Evolutionary conservation across 441 rosid species (phyloP), one percentile per base, ranked within the genome.

Genomic region (Theobroma grandiflorum): DNA sequence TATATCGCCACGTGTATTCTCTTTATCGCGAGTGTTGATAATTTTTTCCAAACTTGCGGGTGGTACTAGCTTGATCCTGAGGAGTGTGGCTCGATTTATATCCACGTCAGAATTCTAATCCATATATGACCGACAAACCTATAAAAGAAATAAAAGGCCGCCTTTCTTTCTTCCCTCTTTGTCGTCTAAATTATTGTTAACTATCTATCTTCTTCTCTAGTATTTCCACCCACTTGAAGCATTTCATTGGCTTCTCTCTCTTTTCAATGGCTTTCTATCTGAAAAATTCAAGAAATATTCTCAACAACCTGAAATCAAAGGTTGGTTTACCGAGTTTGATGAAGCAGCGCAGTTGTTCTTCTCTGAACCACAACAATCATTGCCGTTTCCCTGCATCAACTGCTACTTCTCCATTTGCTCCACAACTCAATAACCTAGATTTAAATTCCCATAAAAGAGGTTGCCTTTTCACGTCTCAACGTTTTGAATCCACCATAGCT

Each of bases 401-500:
- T 47, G 12, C 20, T 53, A 52, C 18, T 52, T 52, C 20, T 73
- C 79, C 78, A 33, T 55, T 42, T 47, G 37, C 53, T 74, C 67
- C 18, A 22, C 65, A 75, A 73, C 61, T 67, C 63, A 63, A 7
- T 43, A 83, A 57, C 77, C 85, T 80, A 72, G 62, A 20, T 64
- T 31, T 71, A 38, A 43, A 16, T 79, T 58, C 47, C 49, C 64
- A 3, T 50, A 18, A 3, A 50, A 65, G 37, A 65, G 18, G 40
- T 1, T 35, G 57, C 53, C 85, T 68, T 49, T 76, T 69, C 66
- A 7, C 35, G 8, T 3, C 61, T 79, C 65, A 57, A n/a, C 90
- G 88, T 16, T 83, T 85, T 43, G 83, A 84, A 71, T 88, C 88
- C 53, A 77, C 86, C 74, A 71, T 78, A 80, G 77, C 83, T 3